Base-by-base conservation (phyloP, 805 yeast species). In the Saccharomycopsis schoenii region DNA sequence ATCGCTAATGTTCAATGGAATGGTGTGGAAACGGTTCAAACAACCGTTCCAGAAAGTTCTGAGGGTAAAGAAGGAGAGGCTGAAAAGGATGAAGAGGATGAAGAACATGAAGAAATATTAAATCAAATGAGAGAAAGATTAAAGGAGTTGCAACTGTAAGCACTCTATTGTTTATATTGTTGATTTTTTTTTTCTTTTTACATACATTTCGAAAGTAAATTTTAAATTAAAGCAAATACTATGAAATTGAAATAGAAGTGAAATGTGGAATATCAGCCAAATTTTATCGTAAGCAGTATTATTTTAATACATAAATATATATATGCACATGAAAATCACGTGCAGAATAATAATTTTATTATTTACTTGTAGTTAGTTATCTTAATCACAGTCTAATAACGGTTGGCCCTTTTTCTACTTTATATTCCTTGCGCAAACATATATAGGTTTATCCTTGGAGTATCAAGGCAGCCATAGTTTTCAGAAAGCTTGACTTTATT, bases 121-220 rank as follows among this genome's bases (percentile, higher is more conserved):
- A 83, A 83, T 65, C 91, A 86, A 66, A 93, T 94, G 97, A 80
- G 96, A 67, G 93, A 92, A 69, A 77, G 98, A 62, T 77, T 93
- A 56, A 84, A 79, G 67, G 97, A 97, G 0, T 74, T 93, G 63
- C 97, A 93, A 70, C 52, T 47, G 52, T 47, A 14, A 40, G 34
- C 34, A 29, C 6, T 4, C 34, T 29, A 29, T 29, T 29, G n/a
- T 29, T 6, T 29, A 3, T 6, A 29, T 29, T 4, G 6, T 6
- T 29, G 34, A 4, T 29, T 4, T 29, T 29, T 40, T 40, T 14
- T 12, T 29, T 29, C 3, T 29, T 29, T 40, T 40, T 14, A 40
- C 11, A 40, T 40, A 40, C 3, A 29, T 4, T 29, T 29, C 6
- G 34, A 29, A 29, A 29, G 6, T 4, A 29, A 4, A 29, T 29